phyloP scores from a whole-genome alignment of 768 basidiomycete genomes.

The Pisolithus sp. region DNA sequence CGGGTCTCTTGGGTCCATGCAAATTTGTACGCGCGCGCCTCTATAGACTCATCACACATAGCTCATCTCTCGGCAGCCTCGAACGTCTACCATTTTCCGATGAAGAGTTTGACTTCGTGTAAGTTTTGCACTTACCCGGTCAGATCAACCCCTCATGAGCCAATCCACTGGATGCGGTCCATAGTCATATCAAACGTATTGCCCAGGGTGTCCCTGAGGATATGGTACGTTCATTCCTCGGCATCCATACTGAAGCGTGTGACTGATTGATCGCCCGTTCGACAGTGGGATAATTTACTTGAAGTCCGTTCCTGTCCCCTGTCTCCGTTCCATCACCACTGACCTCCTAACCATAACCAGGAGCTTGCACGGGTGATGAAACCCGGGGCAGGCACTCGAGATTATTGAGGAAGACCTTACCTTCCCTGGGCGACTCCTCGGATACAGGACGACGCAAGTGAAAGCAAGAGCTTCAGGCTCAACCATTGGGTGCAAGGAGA shows the following conservation, averaged over 20 bases:
- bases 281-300: constrained; percentile 60
- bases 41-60: not conserved
- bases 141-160: not conserved
- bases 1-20: constrained; percentile 68
- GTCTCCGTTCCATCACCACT: no score
- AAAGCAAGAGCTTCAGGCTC: not conserved
- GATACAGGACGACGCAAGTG: constrained; percentile 1
- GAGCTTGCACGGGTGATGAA: constrained; percentile 69
- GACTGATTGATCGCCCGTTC: not conserved
- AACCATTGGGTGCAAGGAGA: not conserved
- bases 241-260: not conserved
- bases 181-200: constrained; percentile 63
- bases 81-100: constrained; percentile 64
- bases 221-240: constrained; percentile 38
- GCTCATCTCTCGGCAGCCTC: constrained; percentile 34
- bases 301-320: constrained; percentile 30
- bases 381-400: constrained; percentile 69
- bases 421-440: constrained; percentile 49
- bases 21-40: constrained; percentile 51
- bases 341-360: constrained; percentile 9
- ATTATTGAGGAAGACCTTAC: constrained; percentile 71
- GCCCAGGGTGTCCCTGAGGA: constrained; percentile 72
- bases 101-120: constrained; percentile 77
- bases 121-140: constrained; percentile 22
- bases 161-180: not conserved